phyloP scores from a whole-genome alignment of 371 early-diverging fungal species.

The Mucor saturninus region DNA sequence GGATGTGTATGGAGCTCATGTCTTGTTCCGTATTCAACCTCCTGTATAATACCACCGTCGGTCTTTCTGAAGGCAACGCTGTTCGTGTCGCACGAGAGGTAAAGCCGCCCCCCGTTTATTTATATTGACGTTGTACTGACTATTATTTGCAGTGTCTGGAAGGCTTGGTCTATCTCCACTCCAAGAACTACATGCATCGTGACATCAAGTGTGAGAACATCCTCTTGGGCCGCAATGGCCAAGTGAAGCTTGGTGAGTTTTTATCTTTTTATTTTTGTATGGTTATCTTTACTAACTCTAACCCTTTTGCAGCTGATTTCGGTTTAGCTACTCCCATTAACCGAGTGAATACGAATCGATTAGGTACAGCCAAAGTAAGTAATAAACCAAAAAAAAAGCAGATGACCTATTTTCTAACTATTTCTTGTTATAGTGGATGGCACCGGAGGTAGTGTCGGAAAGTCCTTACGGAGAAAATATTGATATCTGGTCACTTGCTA shows the following conservation, averaged over 20 bases:
- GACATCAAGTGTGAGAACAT: conserved; percentile 61
- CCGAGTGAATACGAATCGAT: conserved; percentile 34
- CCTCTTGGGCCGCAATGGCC: conserved; percentile 44
- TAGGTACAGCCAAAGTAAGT: conserved; percentile 54
- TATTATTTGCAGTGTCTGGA: conserved; percentile 36
- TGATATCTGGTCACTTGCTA: conserved; percentile 56
- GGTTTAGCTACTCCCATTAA: conserved; percentile 52
- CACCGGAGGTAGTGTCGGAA: conserved; percentile 54
- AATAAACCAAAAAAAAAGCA: neutral
- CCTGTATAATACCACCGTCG: conserved; percentile 45
- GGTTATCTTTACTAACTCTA: neutral
- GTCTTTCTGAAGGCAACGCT: conserved; percentile 48
- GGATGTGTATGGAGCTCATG: conserved; percentile 61
- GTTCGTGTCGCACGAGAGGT: conserved; percentile 48
- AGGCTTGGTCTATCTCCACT: conserved; percentile 53
- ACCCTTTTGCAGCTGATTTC: conserved; percentile 44
- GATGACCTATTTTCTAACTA: conserved; percentile 1
- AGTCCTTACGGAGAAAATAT: conserved; percentile 50
- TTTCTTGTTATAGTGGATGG: conserved; percentile 48
- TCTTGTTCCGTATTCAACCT: conserved; percentile 54
- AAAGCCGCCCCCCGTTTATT: conserved; percentile 7
- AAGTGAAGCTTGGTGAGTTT: conserved; percentile 53
- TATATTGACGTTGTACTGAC: neutral
- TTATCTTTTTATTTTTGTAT: conserved; percentile 3
- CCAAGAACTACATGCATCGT: conserved; percentile 57